These are phyloP conservation scores for Penicillium sp. DNA, from an alignment of 2,329 filamentous ascomycete species.

Conservation along the genomic window DNA sequence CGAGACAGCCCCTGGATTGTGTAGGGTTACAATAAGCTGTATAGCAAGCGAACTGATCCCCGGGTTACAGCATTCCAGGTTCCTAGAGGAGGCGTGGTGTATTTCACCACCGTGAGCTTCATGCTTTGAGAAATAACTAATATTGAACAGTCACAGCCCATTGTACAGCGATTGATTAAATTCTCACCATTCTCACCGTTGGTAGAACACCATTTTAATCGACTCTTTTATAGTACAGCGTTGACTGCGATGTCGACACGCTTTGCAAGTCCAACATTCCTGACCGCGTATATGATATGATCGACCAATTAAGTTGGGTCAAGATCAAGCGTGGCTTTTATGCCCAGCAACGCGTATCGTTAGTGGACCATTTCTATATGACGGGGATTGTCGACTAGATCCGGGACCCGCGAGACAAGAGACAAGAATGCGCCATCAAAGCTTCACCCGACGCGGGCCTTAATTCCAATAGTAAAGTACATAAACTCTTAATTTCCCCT, in stretches of 20 bases:
- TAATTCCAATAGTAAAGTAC: not conserved
- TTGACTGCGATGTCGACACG: not conserved
- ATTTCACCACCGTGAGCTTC: not conserved
- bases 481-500: not conserved
- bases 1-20: slow-evolving; percentile 10
- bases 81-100: slow-evolving; percentile 1
- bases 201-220: not conserved
- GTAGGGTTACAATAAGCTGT: slow-evolving; percentile 4
- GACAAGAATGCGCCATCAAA: not conserved
- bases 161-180: not conserved
- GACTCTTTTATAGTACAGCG: not conserved
- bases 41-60: slow-evolving; percentile 7
- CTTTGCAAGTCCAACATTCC: slow-evolving; percentile 2
- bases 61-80: slow-evolving; percentile 19
- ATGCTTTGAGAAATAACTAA: not conserved
- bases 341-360: not conserved
- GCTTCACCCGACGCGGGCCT: not conserved
- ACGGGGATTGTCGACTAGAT: slow-evolving; percentile 5
- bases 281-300: not conserved
- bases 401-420: not conserved
- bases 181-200: not conserved
- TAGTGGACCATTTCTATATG: slow-evolving; percentile 4
- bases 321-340: slow-evolving; percentile 1
- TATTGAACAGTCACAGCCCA: not conserved
- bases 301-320: not conserved